These are phyloP conservation scores for Saururus chinensis DNA, from an alignment of 164 flowering plant genomes.

Conservation along the genomic window DNA sequence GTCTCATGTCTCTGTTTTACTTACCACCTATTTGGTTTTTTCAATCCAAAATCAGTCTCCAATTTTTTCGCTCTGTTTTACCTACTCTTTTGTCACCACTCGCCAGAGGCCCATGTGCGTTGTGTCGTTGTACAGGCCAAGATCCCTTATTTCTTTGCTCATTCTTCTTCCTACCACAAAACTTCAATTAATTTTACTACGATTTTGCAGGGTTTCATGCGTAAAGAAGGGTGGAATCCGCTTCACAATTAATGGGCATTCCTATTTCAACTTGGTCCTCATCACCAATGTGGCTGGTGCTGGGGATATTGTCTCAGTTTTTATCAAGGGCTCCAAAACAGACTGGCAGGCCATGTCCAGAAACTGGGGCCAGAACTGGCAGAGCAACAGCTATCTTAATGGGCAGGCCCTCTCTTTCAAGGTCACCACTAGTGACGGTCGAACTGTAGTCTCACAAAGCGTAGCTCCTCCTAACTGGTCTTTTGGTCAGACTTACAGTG, in stretches of 20 bases:
- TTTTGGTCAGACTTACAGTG: constrained; percentile 61
- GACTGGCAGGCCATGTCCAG: constrained; percentile 65
- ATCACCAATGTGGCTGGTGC: constrained; percentile 42
- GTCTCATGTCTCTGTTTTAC: background rate
- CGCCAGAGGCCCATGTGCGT: no score
- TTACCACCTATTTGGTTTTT: background rate
- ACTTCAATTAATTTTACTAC: no score
- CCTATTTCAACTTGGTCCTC: constrained; percentile 14
- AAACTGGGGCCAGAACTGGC: constrained; percentile 92
- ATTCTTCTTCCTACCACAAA: no score
- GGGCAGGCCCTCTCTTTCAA: constrained; percentile 69
- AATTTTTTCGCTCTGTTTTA: no score
- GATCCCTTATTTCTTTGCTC: no score
- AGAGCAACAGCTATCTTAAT: constrained; percentile 49
- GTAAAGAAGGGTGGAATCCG: constrained; percentile 13
- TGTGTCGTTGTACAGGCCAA: no score
- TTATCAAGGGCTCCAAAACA: constrained; percentile 58
- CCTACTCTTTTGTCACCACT: no score
- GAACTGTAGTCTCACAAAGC: constrained; percentile 46
- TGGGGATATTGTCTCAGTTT: constrained; percentile 58
- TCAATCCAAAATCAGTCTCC: no score
- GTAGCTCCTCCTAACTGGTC: constrained; percentile 58
- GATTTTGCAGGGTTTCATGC: constrained; percentile 7
- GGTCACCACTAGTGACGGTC: constrained; percentile 69
- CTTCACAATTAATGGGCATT: constrained; percentile 14